phyloP scores from a whole-genome alignment of 768 basidiomycete species.

The Lentinula lateritia region DNA sequence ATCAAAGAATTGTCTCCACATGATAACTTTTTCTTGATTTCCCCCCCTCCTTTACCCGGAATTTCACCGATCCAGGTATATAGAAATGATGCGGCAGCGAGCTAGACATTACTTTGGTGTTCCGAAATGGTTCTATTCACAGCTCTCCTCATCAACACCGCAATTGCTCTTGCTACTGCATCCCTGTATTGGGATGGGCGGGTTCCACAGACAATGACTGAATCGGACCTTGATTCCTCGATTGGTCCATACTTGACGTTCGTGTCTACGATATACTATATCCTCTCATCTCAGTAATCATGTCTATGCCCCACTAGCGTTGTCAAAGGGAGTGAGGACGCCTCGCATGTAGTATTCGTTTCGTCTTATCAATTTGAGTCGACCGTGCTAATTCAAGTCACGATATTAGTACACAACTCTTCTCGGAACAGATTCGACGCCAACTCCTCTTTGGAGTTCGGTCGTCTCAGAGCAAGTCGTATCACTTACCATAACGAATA shows the following conservation, averaged over 20 bases:
- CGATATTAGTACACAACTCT: constrained; percentile 28
- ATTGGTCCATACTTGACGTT: constrained; percentile 52
- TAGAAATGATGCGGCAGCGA: neutral
- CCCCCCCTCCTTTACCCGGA: no score
- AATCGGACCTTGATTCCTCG: constrained; percentile 38
- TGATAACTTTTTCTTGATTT: no score
- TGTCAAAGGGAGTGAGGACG: constrained; percentile 49
- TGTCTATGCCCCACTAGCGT: constrained; percentile 25
- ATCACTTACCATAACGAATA: constrained; percentile 50
- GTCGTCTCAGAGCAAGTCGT: constrained; percentile 42
- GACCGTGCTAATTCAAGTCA: neutral
- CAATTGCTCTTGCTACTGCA: neutral
- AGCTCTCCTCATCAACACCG: neutral
- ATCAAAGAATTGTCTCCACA: no score
- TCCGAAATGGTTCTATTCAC: neutral
- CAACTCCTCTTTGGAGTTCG: constrained; percentile 49
- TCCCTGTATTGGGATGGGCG: constrained; percentile 47
- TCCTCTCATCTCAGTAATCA: neutral
- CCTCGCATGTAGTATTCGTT: constrained; percentile 37
- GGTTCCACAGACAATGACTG: constrained; percentile 37
- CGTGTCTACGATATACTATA: constrained; percentile 13
- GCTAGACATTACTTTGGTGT: neutral
- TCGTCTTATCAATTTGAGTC: neutral
- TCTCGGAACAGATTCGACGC: constrained; percentile 28
- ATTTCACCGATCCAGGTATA: no score